Evolutionary conservation across 768 basidiomycete genomes (phyloP).

Genomic region (Exsudoporus frostii): DNA sequence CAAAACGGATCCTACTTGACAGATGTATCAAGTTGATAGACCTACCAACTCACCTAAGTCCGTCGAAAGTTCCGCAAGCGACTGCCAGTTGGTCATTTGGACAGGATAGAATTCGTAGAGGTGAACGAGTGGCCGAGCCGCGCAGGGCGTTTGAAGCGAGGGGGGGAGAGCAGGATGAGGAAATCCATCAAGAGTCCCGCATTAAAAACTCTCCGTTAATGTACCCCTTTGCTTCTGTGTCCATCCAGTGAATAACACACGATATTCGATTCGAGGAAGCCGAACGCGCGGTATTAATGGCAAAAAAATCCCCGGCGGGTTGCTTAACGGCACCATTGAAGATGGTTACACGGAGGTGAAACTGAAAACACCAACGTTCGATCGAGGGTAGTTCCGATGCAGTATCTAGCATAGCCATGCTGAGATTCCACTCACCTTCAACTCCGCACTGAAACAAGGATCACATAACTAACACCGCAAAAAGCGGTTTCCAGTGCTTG

Average conservation of each 20-base stretch:
- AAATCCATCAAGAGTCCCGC: background rate
- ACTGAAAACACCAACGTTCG: constrained; percentile 1
- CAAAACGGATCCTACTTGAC: background rate
- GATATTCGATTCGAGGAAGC: constrained; percentile 15
- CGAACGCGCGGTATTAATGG: constrained; percentile 13
- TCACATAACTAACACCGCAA: background rate
- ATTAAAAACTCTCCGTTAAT: constrained; percentile 11
- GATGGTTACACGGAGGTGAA: constrained; percentile 12
- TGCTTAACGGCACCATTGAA: constrained; percentile 20
- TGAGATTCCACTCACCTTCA: constrained; percentile 1
- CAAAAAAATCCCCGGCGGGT: constrained; percentile 6
- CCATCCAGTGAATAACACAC: constrained; percentile 3
- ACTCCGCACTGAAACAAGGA: background rate
- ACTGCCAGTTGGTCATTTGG: constrained; percentile 42
- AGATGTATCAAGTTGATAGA: background rate
- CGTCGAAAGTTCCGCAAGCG: constrained; percentile 33
- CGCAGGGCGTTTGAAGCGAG: background rate
- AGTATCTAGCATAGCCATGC: background rate
- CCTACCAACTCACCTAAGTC: constrained; percentile 34
- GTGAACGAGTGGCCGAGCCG: background rate
- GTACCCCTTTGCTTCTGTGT: constrained; percentile 14
- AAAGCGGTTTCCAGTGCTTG: background rate
- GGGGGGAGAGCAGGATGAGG: background rate
- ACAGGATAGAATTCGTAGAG: background rate
- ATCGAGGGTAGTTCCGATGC: constrained; percentile 3